A percentile compares a stretch with the other conserved stretches of the same genome.
Conservation (phyloP, 2,329 filamentous ascomycete genomes). For the Furcasterigmium sp. region DNA sequence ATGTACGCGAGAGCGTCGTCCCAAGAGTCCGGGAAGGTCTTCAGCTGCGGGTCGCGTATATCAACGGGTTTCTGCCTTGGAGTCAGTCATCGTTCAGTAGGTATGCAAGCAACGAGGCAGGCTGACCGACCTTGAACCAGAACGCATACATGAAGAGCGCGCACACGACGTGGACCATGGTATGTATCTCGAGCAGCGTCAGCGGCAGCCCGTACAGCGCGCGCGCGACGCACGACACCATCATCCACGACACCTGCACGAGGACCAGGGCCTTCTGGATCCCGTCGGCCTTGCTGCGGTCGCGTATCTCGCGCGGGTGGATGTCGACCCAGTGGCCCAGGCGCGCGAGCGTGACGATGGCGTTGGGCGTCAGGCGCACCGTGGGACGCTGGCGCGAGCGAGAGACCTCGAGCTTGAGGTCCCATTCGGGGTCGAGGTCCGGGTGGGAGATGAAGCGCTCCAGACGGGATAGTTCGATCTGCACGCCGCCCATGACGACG, state of each 20-base stretch:
- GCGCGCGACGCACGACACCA: slow-evolving; percentile 25
- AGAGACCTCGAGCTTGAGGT: background rate
- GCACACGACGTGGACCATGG: slow-evolving; percentile 23
- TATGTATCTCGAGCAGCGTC: slow-evolving; percentile 29
- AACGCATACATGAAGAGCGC: background rate
- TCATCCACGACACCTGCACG: slow-evolving; percentile 32
- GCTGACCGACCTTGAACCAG: background rate
- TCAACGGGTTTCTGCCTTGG: slow-evolving; percentile 1
- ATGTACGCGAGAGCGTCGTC: background rate
- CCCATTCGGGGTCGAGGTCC: background rate
- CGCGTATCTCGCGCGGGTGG: slow-evolving; percentile 16
- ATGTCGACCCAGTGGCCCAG: background rate
- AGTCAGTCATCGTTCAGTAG: background rate
- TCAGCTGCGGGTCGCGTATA: background rate
- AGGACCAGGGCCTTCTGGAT: slow-evolving; percentile 28
- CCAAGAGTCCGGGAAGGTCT: background rate
- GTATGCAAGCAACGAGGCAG: background rate
- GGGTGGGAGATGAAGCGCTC: too few species aligned
- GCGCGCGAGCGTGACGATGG: slow-evolving; percentile 7
- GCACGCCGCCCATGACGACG: slow-evolving; percentile 22
- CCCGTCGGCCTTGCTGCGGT: slow-evolving; percentile 30
- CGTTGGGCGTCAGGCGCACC: slow-evolving; percentile 4
- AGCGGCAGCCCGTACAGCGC: slow-evolving; percentile 24
- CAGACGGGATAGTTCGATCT: slow-evolving; percentile 2
- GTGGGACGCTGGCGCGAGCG: background rate